A percentile compares a stretch with the other conserved stretches of the same genome.
phyloP scores from a whole-genome alignment of 768 basidiomycete species.

The Calvatia gigantea region DNA sequence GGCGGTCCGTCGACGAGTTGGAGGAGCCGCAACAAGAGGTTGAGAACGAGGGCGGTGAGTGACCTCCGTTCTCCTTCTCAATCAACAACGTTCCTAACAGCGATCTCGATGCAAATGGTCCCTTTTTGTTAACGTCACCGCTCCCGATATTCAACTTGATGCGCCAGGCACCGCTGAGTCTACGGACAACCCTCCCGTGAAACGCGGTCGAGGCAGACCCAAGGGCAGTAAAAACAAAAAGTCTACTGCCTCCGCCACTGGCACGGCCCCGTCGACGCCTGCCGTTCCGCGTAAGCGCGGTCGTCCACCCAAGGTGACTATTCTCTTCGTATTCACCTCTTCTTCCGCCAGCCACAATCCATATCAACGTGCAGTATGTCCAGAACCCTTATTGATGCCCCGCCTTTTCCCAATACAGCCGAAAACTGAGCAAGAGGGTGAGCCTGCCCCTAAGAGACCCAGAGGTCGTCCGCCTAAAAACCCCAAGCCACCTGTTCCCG shows the following conservation, averaged over 20 bases:
- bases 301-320: constrained; percentile 60
- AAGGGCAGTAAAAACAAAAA: constrained; percentile 83
- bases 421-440: constrained; percentile 44
- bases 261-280: constrained; percentile 32
- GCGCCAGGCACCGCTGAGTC: constrained; percentile 36
- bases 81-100: constrained; percentile 26
- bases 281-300: constrained; percentile 53
- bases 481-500: constrained; percentile 43
- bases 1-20: constrained; percentile 58
- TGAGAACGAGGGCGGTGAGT: constrained; percentile 39
- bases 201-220: constrained; percentile 85
- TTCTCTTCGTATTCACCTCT: constrained; percentile 18
- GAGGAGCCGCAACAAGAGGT: constrained; percentile 40
- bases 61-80: constrained; percentile 22
- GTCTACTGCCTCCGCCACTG: constrained; percentile 26
- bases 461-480: constrained; percentile 76
- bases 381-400: constrained; percentile 17
- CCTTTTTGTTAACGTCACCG: constrained; percentile 20
- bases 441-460: constrained; percentile 58
- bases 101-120: constrained; percentile 17
- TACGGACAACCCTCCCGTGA: constrained; percentile 34
- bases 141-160: constrained; percentile 18
- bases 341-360: constrained; percentile 5
- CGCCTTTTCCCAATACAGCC: constrained; percentile 27
- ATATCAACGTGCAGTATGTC: constrained; percentile 14